Percentiles rank a stretch among this genome's conserved stretches.
These are phyloP conservation scores for Thalassiosira profunda DNA, from an alignment of 108 stramenopile species.

Conservation along the genomic window DNA sequence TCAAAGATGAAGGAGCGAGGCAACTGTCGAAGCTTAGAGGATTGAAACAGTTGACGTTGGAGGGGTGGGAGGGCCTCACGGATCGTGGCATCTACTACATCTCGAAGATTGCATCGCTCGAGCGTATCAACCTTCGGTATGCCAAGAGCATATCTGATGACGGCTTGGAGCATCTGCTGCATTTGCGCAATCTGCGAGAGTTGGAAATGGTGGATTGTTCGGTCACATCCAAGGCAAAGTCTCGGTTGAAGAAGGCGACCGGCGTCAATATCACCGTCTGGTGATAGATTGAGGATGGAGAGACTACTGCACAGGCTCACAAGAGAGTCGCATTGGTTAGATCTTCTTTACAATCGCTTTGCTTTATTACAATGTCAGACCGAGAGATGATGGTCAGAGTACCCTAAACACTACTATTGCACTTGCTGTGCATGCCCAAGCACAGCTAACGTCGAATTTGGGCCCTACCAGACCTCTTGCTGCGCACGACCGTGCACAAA, in stretches of 20 bases:
- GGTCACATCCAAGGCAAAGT: constrained; percentile 35
- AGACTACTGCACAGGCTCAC: no score
- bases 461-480: constrained; percentile 77
- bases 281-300: no score
- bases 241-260: constrained; percentile 22
- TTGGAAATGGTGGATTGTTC: constrained; percentile 44
- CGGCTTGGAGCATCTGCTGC: constrained; percentile 24
- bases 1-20: constrained; percentile 70
- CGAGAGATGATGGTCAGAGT: no score
- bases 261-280: no score
- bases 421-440: no score
- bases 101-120: constrained; percentile 73
- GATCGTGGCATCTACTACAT: constrained; percentile 74
- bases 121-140: constrained; percentile 71
- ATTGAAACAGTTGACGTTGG: constrained; percentile 68
- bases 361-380: no score
- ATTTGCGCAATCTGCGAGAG: constrained; percentile 31
- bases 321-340: no score
- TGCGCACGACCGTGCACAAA: constrained; percentile 60
- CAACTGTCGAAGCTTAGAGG: constrained; percentile 62
- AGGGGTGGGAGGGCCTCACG: constrained; percentile 56
- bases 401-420: no score
- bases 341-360: no score
- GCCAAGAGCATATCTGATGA: constrained; percentile 28
- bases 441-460: no score